Conservation (phyloP, 2,329 filamentous ascomycete genomes). For the Paraphoma sp. region DNA sequence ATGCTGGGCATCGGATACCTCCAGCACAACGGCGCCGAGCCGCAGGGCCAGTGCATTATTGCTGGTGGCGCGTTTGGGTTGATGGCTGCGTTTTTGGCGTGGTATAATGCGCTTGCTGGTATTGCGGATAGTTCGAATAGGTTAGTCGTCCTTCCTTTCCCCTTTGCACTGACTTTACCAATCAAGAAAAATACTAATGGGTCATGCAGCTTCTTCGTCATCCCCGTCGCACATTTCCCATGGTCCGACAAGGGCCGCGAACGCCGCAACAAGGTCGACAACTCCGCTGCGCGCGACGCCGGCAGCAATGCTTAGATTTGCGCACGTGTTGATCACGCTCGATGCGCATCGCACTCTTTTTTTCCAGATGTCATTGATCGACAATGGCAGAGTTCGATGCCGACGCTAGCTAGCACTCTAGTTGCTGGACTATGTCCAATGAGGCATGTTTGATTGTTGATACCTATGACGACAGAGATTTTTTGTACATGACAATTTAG, state of each 20-base stretch:
- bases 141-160: constrained; percentile 32
- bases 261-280: constrained; percentile 49
- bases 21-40: constrained; percentile 46
- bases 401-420: background rate
- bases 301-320: background rate
- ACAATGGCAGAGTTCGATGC: background rate
- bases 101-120: constrained; percentile 63
- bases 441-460: background rate
- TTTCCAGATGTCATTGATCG: background rate
- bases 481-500: background rate
- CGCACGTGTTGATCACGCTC: background rate
- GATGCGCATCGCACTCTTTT: background rate
- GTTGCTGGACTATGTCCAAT: background rate
- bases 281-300: constrained; percentile 37
- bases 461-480: background rate
- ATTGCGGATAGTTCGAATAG: constrained; percentile 62
- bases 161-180: too few relatives aligned
- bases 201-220: constrained; percentile 85
- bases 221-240: constrained; percentile 92
- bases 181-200: too few relatives aligned
- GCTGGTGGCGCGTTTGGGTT: constrained; percentile 62
- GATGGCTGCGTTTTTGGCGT: constrained; percentile 60
- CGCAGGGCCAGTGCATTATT: constrained; percentile 55
- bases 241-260: constrained; percentile 69
- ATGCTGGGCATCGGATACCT: constrained; percentile 64